A percentile compares a stretch with the other conserved stretches of the same genome.
These are phyloP conservation scores for Eucalyptus pauciflora DNA, from an alignment of 345 rosid species.

Conservation along the genomic window DNA sequence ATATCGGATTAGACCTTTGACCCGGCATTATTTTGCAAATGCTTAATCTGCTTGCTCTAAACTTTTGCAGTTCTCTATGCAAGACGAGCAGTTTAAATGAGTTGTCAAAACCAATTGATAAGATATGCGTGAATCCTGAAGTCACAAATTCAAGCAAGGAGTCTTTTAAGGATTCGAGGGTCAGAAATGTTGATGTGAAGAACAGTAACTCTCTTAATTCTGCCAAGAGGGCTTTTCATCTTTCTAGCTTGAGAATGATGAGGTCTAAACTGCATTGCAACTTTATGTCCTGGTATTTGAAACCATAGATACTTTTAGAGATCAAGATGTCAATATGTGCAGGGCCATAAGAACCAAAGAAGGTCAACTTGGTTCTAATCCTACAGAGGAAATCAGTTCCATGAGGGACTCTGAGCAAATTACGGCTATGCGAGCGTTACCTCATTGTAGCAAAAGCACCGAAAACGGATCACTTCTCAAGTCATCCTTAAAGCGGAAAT, in stretches of 20 bases:
- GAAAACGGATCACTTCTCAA: conserved; percentile 8
- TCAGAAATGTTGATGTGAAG: conserved; percentile 18
- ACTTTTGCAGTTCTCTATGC: neutral
- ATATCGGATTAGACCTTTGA: neutral
- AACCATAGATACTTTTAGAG: neutral
- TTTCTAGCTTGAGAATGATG: conserved; percentile 25
- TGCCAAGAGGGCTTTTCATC: conserved; percentile 28
- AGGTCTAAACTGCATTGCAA: conserved; percentile 18
- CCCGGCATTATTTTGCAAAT: neutral
- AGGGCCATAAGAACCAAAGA: conserved; percentile 29
- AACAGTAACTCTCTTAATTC: conserved; percentile 6
- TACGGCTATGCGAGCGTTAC: conserved; percentile 5
- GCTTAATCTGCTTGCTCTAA: neutral
- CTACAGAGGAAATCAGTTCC: conserved; percentile 11
- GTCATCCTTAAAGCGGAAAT: conserved; percentile 40
- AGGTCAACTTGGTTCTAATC: conserved; percentile 16
- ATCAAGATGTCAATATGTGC: conserved; percentile 1
- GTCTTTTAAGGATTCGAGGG: conserved; percentile 5
- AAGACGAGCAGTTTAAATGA: neutral
- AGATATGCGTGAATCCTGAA: neutral
- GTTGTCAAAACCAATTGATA: neutral
- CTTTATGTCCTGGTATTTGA: neutral
- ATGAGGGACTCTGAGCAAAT: conserved; percentile 14
- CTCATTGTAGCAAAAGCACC: neutral
- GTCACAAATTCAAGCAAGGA: conserved; percentile 10